Base-by-base conservation (phyloP, 345 rosid genomes). In the Eucalyptus regnans region DNA sequence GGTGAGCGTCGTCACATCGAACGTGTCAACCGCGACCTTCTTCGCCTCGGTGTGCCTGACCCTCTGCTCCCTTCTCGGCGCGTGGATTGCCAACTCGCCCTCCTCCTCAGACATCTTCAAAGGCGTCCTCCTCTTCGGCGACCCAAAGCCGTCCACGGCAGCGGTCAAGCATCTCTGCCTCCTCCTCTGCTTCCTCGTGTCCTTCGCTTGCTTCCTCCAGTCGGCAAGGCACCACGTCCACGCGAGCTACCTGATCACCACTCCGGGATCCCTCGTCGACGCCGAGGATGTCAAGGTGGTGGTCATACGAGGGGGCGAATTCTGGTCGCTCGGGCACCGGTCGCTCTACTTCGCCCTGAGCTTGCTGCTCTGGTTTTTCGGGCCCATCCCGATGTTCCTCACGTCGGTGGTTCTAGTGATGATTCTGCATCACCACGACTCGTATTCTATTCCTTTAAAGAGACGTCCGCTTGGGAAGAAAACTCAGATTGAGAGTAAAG, bases 251-350 rank as follows among this genome's bases (percentile, higher is more conserved):
- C 95, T 97, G 9, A 91, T 97, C 13, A 95, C 95, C 87, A 95
- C 93, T 13, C 97, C 98, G 2, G 93, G 91, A 87, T 44, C 81
- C 7, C 81, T 27, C 16, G 43, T 79, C 56, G 4, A 93, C 5
- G 62, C 92, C 12, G 92, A 91, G 22, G 89, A 90, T 84, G 94
- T 94, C 41, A 93, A 93, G 91, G 54, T 48, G 27, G 92, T 94
- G 4, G 91, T 96, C 22, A 86, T 96, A 44, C 91, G 94, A 88
- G 99, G 98, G 18, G 94, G 98, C 54, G 96, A 96, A 90, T 95
- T 94, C 88, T 97, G 98, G 99, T 93, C 94, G n/a, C 85, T 95
- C 5, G 98, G 99, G 27, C 95, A 95, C 48, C 92, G 98, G 92
- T 93, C 96, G 31, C 90, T 95, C 43, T 97, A 95, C 89, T 94